Conservation (phyloP, 1,139 yeast genomes). For the Candida labiduridarum region DNA sequence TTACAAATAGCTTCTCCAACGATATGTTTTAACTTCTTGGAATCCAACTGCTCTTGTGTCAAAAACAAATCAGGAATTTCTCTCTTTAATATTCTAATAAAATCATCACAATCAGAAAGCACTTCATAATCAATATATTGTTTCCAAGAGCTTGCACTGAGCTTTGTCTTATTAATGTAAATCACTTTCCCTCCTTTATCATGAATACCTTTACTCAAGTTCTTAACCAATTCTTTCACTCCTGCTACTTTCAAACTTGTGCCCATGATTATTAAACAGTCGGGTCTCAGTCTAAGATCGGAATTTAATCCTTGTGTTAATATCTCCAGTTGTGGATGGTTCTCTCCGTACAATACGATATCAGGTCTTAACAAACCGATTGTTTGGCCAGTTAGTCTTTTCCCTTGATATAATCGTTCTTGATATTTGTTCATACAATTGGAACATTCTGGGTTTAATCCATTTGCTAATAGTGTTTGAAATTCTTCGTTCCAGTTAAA, state of each 20-base stretch:
- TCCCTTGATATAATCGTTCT: conserved; percentile 60
- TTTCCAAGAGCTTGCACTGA: conserved; percentile 53
- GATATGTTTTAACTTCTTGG: conserved; percentile 38
- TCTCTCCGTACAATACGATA: conserved; percentile 77
- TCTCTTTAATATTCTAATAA: conserved; percentile 57
- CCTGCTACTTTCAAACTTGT: conserved; percentile 79
- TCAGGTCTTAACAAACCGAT: conserved; percentile 73
- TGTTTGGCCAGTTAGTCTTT: conserved; percentile 52
- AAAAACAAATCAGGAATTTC: conserved; percentile 62
- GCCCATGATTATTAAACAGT: conserved; percentile 69
- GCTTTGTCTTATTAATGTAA: conserved; percentile 59
- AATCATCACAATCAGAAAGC: conserved; percentile 77
- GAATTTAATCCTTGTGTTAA: conserved; percentile 60
- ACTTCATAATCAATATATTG: conserved; percentile 71
- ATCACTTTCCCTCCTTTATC: conserved; percentile 62
- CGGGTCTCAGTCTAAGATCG: conserved; percentile 63
- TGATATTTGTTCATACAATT: conserved; percentile 55
- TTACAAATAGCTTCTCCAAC: conserved; percentile 9
- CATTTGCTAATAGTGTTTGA: conserved; percentile 47
- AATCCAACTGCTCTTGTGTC: conserved; percentile 54
- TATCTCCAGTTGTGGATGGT: conserved; percentile 71
- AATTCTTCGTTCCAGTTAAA: conserved; percentile 64
- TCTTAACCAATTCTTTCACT: conserved; percentile 64
- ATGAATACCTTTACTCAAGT: conserved; percentile 60
- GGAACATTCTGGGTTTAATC: conserved; percentile 66